Conservation (phyloP, 129 eudicot species). For the Artemisia argyi region DNA sequence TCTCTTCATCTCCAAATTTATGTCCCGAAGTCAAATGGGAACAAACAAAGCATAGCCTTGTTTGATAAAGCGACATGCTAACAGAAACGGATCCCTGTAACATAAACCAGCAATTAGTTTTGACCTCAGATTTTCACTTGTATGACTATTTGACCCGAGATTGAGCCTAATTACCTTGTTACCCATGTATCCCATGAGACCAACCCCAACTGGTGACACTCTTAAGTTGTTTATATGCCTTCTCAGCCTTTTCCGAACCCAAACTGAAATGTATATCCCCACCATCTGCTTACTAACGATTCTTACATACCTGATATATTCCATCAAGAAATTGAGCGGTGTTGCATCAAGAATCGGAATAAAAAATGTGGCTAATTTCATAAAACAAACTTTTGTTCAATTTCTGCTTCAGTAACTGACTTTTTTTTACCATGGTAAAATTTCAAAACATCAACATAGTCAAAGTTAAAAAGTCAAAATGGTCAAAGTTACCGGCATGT, state of each 20-base stretch:
- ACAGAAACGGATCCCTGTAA: conserved; percentile 92
- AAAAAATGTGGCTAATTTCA: background rate
- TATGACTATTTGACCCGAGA: conserved; percentile 1
- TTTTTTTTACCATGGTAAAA: too few species aligned
- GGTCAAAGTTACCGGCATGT: background rate
- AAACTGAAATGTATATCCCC: conserved; percentile 85
- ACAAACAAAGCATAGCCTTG: conserved; percentile 87
- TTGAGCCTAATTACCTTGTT: conserved; percentile 62
- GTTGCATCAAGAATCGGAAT: background rate
- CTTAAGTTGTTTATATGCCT: conserved; percentile 82
- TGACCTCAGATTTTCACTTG: background rate
- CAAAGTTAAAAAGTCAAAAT: background rate
- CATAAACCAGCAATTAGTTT: conserved; percentile 8
- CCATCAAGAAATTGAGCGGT: conserved; percentile 28
- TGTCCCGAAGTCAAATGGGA: conserved; percentile 95
- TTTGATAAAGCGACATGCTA: conserved; percentile 91
- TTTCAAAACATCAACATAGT: too few species aligned
- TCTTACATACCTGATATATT: conserved; percentile 53
- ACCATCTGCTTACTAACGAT: conserved; percentile 98
- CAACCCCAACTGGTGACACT: conserved; percentile 97
- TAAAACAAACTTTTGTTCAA: background rate
- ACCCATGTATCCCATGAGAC: conserved; percentile 99
- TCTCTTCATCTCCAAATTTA: conserved; percentile 76
- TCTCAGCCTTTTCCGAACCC: conserved; percentile 92
- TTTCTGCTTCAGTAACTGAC: too few species aligned